Base-by-base conservation (phyloP, 148 eudicot species). In the Rhododendron henanense region DNA sequence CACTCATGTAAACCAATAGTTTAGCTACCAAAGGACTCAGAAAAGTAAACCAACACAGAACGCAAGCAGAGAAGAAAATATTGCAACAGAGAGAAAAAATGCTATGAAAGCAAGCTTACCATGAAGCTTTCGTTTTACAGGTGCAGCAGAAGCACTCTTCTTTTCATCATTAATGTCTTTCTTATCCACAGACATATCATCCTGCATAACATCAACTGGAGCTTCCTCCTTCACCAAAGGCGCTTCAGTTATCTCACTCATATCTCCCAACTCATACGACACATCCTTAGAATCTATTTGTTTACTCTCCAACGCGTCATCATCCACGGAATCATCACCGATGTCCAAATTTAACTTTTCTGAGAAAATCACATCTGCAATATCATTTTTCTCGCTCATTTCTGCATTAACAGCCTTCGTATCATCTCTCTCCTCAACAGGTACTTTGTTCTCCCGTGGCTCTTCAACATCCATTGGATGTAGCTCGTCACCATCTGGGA, bases 261-360 rank as follows among this genome's bases (percentile, higher is more conserved):
- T 85, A 78, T 89, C 93, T 74, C 90, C 91, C 76, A 90, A 85
- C 81, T 91, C 94, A 79, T 87, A 89, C 78, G 89, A 90, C 41
- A 86, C 87, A 87, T 87, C 85, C 8, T 88, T 91, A 82, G 93
- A 89, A 80, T 92, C 94, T 48, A 91, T 86, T 86, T 94, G 98
- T 87, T 96, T 96, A 88, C 91, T 91, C 87, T 93, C 97, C 85
- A 89, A 76, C 39, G 89, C 90, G 88, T 94, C 95, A 84, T 94
- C 96, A 83, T 93, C 96, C 95, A 93, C 90, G 82, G 95, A 94
- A 90, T 93, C 98, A 88, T 94, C 98, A 86, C 94, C 94, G 87
- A 95, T 94, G 89, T 95, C 98, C 89, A 95, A 89, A 86, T 90
- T 94, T 88, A 95, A 85, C 82, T 94, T 94, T 86, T 95, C 97